These are phyloP conservation scores for Candida hispaniensis DNA, from an alignment of 805 yeast genomes.

Conservation along the genomic window DNA sequence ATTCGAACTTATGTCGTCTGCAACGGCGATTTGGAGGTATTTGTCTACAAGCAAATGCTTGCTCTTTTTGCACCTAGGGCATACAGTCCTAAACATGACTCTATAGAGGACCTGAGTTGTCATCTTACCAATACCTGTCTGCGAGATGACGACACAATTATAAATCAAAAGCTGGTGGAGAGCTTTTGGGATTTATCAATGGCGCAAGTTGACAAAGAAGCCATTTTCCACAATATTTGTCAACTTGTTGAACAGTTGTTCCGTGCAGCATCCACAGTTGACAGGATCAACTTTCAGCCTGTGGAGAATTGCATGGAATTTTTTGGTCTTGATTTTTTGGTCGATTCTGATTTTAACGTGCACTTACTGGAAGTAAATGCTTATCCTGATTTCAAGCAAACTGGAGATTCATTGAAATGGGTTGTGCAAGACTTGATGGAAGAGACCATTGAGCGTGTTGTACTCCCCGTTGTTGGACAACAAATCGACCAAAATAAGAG, in stretches of 20 bases:
- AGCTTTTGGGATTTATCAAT: conserved; percentile 53
- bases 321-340: conserved; percentile 81
- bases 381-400: conserved; percentile 94
- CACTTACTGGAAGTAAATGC: conserved; percentile 77
- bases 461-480: no score
- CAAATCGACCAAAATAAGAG: no score
- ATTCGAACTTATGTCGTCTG: conserved; percentile 75
- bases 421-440: conserved; percentile 65
- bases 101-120: conserved; percentile 40
- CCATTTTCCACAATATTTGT: conserved; percentile 46
- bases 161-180: conserved; percentile 38
- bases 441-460: conserved; percentile 39
- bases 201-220: conserved; percentile 28
- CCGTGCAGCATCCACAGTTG: conserved; percentile 69
- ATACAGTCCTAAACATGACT: conserved; percentile 33
- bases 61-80: conserved; percentile 62
- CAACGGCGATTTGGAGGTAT: conserved; percentile 63
- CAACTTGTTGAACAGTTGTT: conserved; percentile 59
- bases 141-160: conserved; percentile 41
- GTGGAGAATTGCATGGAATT: conserved; percentile 72
- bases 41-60: conserved; percentile 68
- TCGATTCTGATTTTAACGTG: conserved; percentile 45
- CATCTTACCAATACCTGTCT: conserved; percentile 93
- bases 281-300: conserved; percentile 78
- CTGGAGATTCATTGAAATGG: conserved; percentile 63